Evolutionary conservation across 2,329 filamentous ascomycete species (phyloP).

Genomic region (Fusarium goolgardi): DNA sequence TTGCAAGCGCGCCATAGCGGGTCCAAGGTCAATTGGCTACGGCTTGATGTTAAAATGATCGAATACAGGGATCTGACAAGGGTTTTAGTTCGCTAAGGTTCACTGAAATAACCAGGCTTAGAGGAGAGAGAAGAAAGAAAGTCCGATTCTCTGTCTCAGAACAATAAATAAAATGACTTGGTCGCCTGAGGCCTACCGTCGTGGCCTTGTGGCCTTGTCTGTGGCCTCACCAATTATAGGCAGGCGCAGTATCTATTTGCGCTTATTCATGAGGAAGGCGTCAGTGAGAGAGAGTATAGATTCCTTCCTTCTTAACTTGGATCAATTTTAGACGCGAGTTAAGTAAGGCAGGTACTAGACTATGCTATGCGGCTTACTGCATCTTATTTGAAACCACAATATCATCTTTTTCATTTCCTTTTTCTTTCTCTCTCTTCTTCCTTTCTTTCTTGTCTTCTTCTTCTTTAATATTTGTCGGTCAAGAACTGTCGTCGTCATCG

Average conservation of each 20-base stretch:
- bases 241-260: not conserved
- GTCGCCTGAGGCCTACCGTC: slow-evolving; percentile 34
- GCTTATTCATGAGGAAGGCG: slow-evolving; percentile 7
- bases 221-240: slow-evolving; percentile 15
- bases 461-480: not conserved
- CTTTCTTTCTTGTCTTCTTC: not conserved
- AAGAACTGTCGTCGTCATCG: slow-evolving; percentile 21
- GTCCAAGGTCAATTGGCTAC: slow-evolving; percentile 37
- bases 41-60: slow-evolving; percentile 8
- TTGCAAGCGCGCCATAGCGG: slow-evolving; percentile 41
- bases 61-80: slow-evolving; percentile 32
- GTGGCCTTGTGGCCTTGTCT: slow-evolving; percentile 30
- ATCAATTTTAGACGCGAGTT: slow-evolving; percentile 18
- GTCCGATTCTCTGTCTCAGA: slow-evolving; percentile 15
- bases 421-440: not conserved
- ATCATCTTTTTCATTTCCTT: slow-evolving; percentile 1
- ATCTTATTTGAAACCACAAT: slow-evolving; percentile 18
- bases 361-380: not conserved
- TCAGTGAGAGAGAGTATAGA: slow-evolving; percentile 2
- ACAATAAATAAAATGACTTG: slow-evolving; percentile 3
- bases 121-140: not conserved
- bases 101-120: not conserved
- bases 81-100: slow-evolving; percentile 18
- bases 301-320: slow-evolving; percentile 1
- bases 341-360: not conserved